Percentiles rank a stretch among this genome's conserved stretches.
Conservation (phyloP, 2,329 filamentous ascomycete genomes). For the Ophioceras dolichostomum region DNA sequence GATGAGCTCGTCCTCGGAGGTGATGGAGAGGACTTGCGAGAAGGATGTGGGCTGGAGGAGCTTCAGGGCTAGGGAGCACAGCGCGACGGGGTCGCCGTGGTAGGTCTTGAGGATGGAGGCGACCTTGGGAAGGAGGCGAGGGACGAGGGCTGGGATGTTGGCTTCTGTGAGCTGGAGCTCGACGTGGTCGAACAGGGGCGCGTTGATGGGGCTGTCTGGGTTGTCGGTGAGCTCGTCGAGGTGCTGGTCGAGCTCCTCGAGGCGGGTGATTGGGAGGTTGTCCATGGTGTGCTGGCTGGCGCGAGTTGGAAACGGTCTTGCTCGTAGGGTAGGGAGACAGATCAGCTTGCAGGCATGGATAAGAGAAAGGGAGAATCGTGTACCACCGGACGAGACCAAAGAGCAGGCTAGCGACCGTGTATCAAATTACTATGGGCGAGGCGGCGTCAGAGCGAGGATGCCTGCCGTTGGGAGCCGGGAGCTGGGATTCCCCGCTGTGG, state of each 20-base stretch:
- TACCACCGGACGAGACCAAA: no score
- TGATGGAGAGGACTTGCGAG: slow-evolving; percentile 35
- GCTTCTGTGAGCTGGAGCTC: slow-evolving; percentile 46
- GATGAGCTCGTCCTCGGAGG: slow-evolving; percentile 36
- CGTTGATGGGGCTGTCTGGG: slow-evolving; percentile 26
- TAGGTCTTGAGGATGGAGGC: slow-evolving; percentile 38
- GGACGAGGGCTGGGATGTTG: slow-evolving; percentile 39
- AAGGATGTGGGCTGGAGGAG: slow-evolving; percentile 42
- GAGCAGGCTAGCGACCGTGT: no score
- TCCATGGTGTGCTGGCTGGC: slow-evolving; percentile 23
- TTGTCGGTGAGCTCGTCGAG: slow-evolving; percentile 35
- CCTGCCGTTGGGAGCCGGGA: no score
- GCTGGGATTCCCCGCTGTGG: no score
- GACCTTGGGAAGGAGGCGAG: slow-evolving; percentile 39
- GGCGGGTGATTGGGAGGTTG: slow-evolving; percentile 32
- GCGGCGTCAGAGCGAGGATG: no score
- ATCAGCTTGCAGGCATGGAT: no score
- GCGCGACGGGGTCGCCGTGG: slow-evolving; percentile 33
- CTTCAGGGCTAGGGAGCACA: slow-evolving; percentile 41
- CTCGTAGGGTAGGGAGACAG: no score
- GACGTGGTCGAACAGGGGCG: slow-evolving; percentile 44
- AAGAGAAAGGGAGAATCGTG: no score
- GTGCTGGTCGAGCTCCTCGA: slow-evolving; percentile 42
- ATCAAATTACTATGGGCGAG: no score
- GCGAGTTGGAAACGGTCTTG: no score